A percentile compares a stretch with the other conserved stretches of the same genome.
Evolutionary conservation across 2,329 filamentous ascomycete species (phyloP).

Genomic region (Aaosphaeria arxii): DNA sequence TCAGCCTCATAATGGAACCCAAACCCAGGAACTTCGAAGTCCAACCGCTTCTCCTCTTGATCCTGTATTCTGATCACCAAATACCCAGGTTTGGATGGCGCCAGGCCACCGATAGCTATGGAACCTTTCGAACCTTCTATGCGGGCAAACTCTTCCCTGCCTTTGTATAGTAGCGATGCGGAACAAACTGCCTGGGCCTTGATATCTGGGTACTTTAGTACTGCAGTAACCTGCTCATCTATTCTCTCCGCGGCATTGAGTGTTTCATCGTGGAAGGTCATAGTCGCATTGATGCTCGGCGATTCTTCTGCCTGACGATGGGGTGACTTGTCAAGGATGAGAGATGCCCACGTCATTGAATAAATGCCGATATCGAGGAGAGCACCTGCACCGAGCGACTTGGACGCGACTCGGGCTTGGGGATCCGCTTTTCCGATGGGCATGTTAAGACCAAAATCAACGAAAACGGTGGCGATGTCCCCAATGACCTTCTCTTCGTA

Average conservation of each 20-base stretch:
- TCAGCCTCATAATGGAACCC: slow-evolving; percentile 84
- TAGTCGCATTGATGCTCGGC: too few species aligned
- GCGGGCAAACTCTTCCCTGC: background rate
- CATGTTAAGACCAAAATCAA: slow-evolving; percentile 54
- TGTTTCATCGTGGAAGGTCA: too few species aligned
- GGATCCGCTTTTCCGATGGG: slow-evolving; percentile 49
- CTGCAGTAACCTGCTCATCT: background rate
- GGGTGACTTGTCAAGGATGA: background rate
- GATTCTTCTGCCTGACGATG: too few species aligned
- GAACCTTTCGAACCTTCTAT: slow-evolving; percentile 36
- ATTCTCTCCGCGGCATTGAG: background rate
- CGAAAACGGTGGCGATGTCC: slow-evolving; percentile 50
- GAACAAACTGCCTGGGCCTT: background rate
- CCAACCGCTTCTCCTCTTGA: slow-evolving; percentile 47
- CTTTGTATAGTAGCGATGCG: background rate
- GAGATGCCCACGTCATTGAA: slow-evolving; percentile 65
- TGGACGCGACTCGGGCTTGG: slow-evolving; percentile 59
- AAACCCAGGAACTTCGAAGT: background rate
- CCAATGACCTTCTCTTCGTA: slow-evolving; percentile 55
- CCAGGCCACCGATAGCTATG: slow-evolving; percentile 42
- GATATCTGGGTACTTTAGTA: background rate
- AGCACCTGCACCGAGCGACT: slow-evolving; percentile 72
- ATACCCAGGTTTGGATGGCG: background rate
- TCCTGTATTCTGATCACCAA: slow-evolving; percentile 13
- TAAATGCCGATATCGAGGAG: slow-evolving; percentile 81